These are phyloP conservation scores for Cladosporium sp. DNA, from an alignment of 2,329 filamentous ascomycete genomes.

Conservation along the genomic window DNA sequence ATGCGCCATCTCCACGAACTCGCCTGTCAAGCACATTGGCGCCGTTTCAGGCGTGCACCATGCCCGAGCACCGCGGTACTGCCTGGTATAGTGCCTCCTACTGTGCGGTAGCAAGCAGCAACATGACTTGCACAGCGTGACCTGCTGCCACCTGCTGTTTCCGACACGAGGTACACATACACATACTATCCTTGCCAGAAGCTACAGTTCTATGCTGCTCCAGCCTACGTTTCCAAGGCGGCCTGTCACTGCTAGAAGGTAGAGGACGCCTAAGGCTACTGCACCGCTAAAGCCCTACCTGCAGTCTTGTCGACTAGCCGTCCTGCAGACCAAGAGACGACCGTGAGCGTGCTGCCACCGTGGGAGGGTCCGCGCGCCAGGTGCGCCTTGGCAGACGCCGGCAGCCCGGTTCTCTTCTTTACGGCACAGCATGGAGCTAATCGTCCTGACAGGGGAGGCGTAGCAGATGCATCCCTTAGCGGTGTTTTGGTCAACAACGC, in stretches of 20 bases:
- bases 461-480: neutral
- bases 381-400: slow-evolving; percentile 12
- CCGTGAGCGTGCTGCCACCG: neutral
- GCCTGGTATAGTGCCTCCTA: neutral
- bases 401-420: slow-evolving; percentile 8
- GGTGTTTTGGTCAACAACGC: slow-evolving; percentile 2
- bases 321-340: slow-evolving; percentile 1
- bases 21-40: slow-evolving; percentile 15
- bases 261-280: neutral
- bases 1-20: slow-evolving; percentile 11
- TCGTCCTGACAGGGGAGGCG: neutral
- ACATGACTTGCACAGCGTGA: neutral
- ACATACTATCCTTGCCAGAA: neutral
- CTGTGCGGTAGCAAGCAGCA: neutral
- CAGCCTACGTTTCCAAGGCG: neutral
- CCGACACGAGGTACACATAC: neutral
- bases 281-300: neutral
- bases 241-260: neutral
- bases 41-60: slow-evolving; percentile 10
- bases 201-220: neutral
- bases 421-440: neutral
- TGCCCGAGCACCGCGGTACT: slow-evolving; percentile 2
- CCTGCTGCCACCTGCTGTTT: neutral
- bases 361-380: slow-evolving; percentile 5
- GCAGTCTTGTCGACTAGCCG: neutral